Base-by-base conservation (phyloP, 495 filamentous ascomycete species). In the Venustampulla echinocandica region DNA sequence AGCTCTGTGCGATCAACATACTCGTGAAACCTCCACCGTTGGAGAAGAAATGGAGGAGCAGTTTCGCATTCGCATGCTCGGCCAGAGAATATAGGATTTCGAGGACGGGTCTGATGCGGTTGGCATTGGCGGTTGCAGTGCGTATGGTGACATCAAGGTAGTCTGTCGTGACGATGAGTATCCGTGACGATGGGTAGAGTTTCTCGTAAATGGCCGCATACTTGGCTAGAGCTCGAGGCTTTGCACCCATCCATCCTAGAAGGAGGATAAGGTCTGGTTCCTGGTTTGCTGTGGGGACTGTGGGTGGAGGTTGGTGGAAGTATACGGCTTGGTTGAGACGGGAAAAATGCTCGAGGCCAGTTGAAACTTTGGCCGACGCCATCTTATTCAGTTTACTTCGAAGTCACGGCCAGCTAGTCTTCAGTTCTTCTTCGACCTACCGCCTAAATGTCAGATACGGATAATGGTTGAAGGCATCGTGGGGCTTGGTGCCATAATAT, bases 11-110 rank as follows among this genome's bases (percentile, higher is more conserved):
- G 10, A 69, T 49, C 19, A 47, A 34, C 2, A 55, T 52, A 24
- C 55, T 48, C 6, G 62, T 67, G 50, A 58, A 60, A 7, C 59
- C 51, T n/a, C 68, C 67, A 23, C 66, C 67, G 51, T 70, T 64
- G 14, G 67, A 70, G 60, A 69, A 71, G 37, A 57, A 50, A 54
- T 71, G 69, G 0, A 71, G 42, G 5, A 69, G 54, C 27, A 69
- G 50, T 28, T 53, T 55, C 42, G 35, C 59, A 6, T 59, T 42
- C 3, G 48, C 50, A n/a, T 28, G 44, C n/a, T n/a, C n/a, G n/a
- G n/a, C n/a, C 6, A 54, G 34, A 13, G 6, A 24, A 42, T 47
- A 44, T 18, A 58, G 18, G 15, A 46, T 36, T 3, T 54, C 44
- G 14, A 58, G 27, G 7, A 45, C 41, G n/a, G 54, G 54, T 10